Base-by-base conservation (phyloP, 345 rosid species). In the Citrus reticulata region DNA sequence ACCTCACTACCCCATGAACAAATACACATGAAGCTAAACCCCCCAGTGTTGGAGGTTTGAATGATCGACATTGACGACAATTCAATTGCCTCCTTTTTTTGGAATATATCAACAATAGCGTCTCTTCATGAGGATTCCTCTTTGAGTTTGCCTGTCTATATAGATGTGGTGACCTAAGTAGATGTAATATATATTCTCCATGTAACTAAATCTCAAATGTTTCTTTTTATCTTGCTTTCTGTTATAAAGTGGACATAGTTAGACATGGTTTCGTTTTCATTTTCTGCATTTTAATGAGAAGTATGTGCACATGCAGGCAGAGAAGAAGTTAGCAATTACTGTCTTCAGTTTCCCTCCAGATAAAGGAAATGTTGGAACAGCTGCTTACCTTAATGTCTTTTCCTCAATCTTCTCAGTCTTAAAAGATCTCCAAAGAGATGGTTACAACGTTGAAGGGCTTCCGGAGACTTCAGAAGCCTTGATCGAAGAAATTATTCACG, bases 301-400 rank as follows among this genome's bases (percentile, higher is more conserved):
- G 42, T 10, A 27, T 25, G 57, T 80, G 55, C 29, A 35, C 67
- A 70, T 79, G 85, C 97, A 95, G 99, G 86, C 91, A 9, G 97
- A 90, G 87, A 96, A 94, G 91, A 93, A 81, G 83, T 75, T 96
- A 8, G 98, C 99, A 13, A 92, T 96, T 81, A 95, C 99, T 8
- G 99, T 95, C 79, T 95, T 95, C 90, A 95, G 98, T 85, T 95
- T 95, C 86, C 99, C 99, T 79, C 98, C 99, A 1, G 98, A 96
- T 83, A 96, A 96, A 81, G 99, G 99, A 58, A 96, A 96, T 70
- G 91, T 96, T 27, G 99, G 99, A 19, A 88, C 98, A 29, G 98
- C 98, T 29, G 99, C 99, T 16, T 94, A 96, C 88, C 96, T 94
- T 39, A 93, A 93, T 64, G 99, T 96, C 73, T 96, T 96, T 76